These are phyloP conservation scores for Nadsonia starkeyi-henricii DNA, from an alignment of 1,139 yeast genomes.

Conservation along the genomic window DNA sequence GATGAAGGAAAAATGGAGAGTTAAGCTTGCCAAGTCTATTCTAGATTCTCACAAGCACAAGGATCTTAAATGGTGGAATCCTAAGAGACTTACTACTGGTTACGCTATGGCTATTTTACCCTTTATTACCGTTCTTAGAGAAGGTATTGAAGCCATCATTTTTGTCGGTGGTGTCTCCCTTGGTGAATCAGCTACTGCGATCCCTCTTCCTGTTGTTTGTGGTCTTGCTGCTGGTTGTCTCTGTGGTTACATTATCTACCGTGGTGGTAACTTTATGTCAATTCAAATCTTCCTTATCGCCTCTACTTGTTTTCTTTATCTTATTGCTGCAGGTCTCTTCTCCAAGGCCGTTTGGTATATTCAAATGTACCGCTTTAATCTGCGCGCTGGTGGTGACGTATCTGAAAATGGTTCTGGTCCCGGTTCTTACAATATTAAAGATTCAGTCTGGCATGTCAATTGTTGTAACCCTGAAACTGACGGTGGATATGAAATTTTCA, in stretches of 20 bases:
- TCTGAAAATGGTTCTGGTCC: conserved; percentile 88
- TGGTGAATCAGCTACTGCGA: conserved; percentile 57
- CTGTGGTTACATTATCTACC: conserved; percentile 58
- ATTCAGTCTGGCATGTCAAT: conserved; percentile 88
- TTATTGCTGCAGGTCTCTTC: conserved; percentile 80
- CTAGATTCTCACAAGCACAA: conserved; percentile 26
- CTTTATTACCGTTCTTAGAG: conserved; percentile 66
- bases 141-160: conserved; percentile 80
- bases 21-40: conserved; percentile 69
- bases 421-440: conserved; percentile 75
- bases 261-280: conserved; percentile 65
- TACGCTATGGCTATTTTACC: conserved; percentile 70
- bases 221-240: conserved; percentile 56
- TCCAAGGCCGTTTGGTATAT: conserved; percentile 87
- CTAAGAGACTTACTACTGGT: conserved; percentile 35
- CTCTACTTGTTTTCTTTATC: conserved; percentile 75
- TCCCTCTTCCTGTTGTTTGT: conserved; percentile 67
- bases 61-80: conserved; percentile 15
- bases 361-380: conserved; percentile 53
- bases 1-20: conserved; percentile 84
- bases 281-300: conserved; percentile 67
- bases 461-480: conserved; percentile 87
- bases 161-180: conserved; percentile 83
- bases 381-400: conserved; percentile 73
- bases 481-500: conserved; percentile 86